Evolutionary conservation across 768 basidiomycete genomes (phyloP).

Genomic region (Lactarius sanguifluus): DNA sequence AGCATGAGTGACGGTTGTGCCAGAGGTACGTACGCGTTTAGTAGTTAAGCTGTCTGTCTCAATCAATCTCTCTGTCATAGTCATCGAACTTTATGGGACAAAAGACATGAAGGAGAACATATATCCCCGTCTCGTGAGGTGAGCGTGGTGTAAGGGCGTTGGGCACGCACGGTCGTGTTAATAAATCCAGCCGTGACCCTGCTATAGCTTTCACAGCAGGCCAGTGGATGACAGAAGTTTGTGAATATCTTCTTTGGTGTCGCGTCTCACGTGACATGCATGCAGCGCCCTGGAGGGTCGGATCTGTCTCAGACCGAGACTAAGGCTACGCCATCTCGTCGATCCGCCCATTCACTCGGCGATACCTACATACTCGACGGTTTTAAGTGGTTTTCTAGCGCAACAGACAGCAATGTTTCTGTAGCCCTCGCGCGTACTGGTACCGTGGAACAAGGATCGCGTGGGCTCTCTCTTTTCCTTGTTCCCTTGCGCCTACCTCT

Average conservation of each 20-base stretch:
- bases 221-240: conserved; percentile 83
- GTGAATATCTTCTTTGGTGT: conserved; percentile 19
- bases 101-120: conserved; percentile 57
- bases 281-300: conserved; percentile 69
- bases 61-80: conserved; percentile 32
- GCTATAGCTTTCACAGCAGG: conserved; percentile 64
- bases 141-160: conserved; percentile 4
- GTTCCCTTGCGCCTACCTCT: conserved; percentile 61
- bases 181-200: conserved; percentile 53
- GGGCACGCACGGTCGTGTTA: conserved; percentile 2
- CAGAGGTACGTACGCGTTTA: conserved; percentile 41
- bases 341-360: conserved; percentile 42
- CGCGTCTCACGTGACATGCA: conserved; percentile 29
- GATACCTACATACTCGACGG: conserved; percentile 60
- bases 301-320: conserved; percentile 77
- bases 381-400: conserved; percentile 85
- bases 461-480: conserved; percentile 71
- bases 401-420: conserved; percentile 71
- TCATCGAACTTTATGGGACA: conserved; percentile 66
- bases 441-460: conserved; percentile 51
- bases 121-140: conserved; percentile 63
- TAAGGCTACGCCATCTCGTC: conserved; percentile 44
- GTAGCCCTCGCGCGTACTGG: conserved; percentile 76
- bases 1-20: conserved; percentile 82
- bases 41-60: not conserved